phyloP scores from a whole-genome alignment of 805 yeast species.

The Lipomyces yamadae region DNA sequence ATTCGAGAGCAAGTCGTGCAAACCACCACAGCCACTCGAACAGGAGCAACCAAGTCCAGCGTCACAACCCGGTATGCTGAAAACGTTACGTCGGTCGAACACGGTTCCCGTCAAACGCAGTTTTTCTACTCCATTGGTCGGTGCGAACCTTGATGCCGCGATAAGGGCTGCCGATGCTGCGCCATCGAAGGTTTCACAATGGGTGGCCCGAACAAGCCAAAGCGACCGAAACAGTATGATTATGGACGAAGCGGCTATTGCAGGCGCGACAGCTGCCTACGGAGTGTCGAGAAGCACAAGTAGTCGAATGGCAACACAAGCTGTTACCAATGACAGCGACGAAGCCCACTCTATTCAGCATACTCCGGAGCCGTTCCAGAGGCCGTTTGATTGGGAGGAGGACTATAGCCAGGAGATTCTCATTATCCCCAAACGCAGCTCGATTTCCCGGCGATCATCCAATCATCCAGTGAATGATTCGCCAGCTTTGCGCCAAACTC shows the following conservation, averaged over 20 bases:
- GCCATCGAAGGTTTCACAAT: constrained; percentile 1
- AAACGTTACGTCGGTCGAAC: constrained; percentile 13
- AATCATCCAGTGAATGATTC: not conserved
- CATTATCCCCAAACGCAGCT: constrained; percentile 21
- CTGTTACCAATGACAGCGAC: constrained; percentile 2
- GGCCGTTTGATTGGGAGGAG: constrained; percentile 9
- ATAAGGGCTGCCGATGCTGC: constrained; percentile 7
- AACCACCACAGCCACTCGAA: constrained; percentile 7
- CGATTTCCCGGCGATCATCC: not conserved
- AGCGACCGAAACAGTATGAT: constrained; percentile 19
- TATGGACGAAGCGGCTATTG: not conserved
- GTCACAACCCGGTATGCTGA: not conserved
- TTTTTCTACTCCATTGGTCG: not conserved
- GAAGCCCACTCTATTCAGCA: constrained; percentile 27
- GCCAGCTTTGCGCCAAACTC: not conserved
- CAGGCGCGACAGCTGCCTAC: constrained; percentile 7
- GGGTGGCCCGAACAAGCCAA: constrained; percentile 17
- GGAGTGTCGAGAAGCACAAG: constrained; percentile 12
- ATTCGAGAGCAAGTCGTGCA: not conserved
- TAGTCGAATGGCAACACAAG: not conserved
- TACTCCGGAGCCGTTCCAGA: constrained; percentile 29
- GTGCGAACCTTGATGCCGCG: constrained; percentile 9
- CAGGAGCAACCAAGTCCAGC: constrained; percentile 13
- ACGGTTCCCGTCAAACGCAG: constrained; percentile 20
- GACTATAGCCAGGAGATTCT: constrained; percentile 14